phyloP scores from a whole-genome alignment of 495 filamentous ascomycete genomes.

The Penicillium goetzii region DNA sequence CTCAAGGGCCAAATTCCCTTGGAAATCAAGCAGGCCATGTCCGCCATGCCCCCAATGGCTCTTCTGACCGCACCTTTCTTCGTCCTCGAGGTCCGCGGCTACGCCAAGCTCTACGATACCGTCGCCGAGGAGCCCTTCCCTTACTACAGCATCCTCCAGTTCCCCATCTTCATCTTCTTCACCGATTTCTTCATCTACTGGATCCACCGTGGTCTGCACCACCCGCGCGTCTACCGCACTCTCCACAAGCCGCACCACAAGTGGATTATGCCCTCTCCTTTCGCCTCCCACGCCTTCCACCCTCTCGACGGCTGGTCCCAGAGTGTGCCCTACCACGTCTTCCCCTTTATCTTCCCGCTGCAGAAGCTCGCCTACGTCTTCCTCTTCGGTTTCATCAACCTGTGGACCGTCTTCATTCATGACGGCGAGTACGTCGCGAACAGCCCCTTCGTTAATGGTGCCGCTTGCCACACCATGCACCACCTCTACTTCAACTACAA shows the following conservation, averaged over 20 bases:
- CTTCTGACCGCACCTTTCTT: constrained; percentile 83
- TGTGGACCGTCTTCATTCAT: constrained; percentile 98
- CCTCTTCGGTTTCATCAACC: constrained; percentile 90
- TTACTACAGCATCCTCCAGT: constrained; percentile 83
- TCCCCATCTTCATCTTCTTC: constrained; percentile 89
- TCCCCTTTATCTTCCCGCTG: constrained; percentile 90
- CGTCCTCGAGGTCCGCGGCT: constrained; percentile 80
- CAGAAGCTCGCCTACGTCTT: constrained; percentile 87
- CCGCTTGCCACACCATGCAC: constrained; percentile 95
- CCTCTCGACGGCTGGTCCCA: constrained; percentile 93
- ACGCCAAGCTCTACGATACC: constrained; percentile 84
- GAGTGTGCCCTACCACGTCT: constrained; percentile 89
- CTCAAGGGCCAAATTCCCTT: constrained; percentile 89
- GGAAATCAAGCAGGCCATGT: constrained; percentile 81
- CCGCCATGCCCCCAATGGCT: constrained; percentile 80
- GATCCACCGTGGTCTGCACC: constrained; percentile 90
- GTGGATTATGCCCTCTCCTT: constrained; percentile 99
- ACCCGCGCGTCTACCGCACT: constrained; percentile 78
- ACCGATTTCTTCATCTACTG: constrained; percentile 95
- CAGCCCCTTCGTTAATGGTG: constrained; percentile 87
- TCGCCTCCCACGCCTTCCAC: constrained; percentile 91
- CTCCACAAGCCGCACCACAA: constrained; percentile 99
- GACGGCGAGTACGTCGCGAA: constrained; percentile 95
- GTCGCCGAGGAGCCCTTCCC: constrained; percentile 69
- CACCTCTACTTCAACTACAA: constrained; percentile 99